A percentile compares a stretch with the other conserved stretches of the same genome.
Conservation (phyloP, 1,284 basidiomycete genomes). For the Cystobasidium pallidum region DNA sequence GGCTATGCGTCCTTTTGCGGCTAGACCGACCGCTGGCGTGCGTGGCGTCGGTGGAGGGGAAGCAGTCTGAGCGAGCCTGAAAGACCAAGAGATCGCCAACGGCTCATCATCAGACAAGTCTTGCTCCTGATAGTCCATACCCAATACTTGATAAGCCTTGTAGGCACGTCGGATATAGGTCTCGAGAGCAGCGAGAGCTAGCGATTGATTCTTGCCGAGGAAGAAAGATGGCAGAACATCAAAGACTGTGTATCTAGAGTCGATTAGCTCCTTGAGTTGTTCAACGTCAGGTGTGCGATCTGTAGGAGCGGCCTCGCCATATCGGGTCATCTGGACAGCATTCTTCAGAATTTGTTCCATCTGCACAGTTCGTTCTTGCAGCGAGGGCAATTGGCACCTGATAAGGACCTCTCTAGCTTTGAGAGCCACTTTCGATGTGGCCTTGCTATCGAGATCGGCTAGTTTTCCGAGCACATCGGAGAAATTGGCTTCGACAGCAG, state of each 20-base stretch:
- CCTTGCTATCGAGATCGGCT: slow-evolving; percentile 84
- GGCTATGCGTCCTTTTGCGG: slow-evolving; percentile 58
- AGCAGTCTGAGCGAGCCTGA: slow-evolving; percentile 73
- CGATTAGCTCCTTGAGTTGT: slow-evolving; percentile 87
- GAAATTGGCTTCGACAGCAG: slow-evolving; percentile 65
- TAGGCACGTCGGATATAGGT: slow-evolving; percentile 96
- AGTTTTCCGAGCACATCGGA: slow-evolving; percentile 75
- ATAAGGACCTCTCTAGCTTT: slow-evolving; percentile 98
- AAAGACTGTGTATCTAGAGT: slow-evolving; percentile 95
- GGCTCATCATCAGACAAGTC: slow-evolving; percentile 78
- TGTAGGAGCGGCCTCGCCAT: slow-evolving; percentile 77
- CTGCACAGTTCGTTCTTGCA: slow-evolving; percentile 88
- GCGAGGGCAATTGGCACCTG: slow-evolving; percentile 92
- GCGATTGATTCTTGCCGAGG: slow-evolving; percentile 74
- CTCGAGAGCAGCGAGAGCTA: slow-evolving; percentile 89
- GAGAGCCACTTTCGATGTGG: slow-evolving; percentile 83
- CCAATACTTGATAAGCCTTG: slow-evolving; percentile 87
- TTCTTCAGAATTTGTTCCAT: slow-evolving; percentile 92
- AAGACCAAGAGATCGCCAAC: slow-evolving; percentile 83
- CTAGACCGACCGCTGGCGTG: slow-evolving; percentile 44
- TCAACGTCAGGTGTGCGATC: slow-evolving; percentile 78
- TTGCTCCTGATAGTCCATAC: slow-evolving; percentile 91
- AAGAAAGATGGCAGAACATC: slow-evolving; percentile 98
- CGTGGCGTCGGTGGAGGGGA: slow-evolving; percentile 41
- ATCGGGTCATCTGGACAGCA: slow-evolving; percentile 82